These are phyloP conservation scores for Ogataea nonfermentans DNA, from an alignment of 805 yeast species.

Conservation along the genomic window DNA sequence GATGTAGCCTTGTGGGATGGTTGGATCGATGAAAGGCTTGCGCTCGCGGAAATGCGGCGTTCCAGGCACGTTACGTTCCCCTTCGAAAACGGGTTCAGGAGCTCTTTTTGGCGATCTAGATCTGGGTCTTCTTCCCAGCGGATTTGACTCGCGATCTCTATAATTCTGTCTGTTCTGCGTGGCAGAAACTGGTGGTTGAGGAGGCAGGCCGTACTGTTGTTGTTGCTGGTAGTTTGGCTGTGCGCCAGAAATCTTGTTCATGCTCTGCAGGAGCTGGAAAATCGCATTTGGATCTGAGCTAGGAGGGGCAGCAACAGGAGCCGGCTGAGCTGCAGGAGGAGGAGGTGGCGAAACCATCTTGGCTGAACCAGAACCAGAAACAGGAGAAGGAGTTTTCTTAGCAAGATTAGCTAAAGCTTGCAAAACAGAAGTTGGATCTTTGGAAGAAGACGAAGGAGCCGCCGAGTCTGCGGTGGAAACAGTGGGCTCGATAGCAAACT, in stretches of 20 bases:
- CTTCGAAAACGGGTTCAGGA: constrained; percentile 37
- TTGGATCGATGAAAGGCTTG: constrained; percentile 65
- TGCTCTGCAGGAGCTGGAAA: constrained; percentile 53
- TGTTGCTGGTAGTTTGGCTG: constrained; percentile 25
- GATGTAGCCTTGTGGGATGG: constrained; percentile 73
- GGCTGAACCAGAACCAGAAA: constrained; percentile 32
- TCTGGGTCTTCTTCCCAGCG: constrained; percentile 47
- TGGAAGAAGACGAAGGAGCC: constrained; percentile 29
- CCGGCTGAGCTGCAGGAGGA: constrained; percentile 17
- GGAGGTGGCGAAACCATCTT: constrained; percentile 32
- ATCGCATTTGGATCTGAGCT: constrained; percentile 41
- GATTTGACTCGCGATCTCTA: constrained; percentile 33
- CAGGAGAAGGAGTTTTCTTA: constrained; percentile 40
- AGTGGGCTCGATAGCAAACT: constrained; percentile 26
- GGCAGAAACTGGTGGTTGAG: constrained; percentile 23
- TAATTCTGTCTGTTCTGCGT: constrained; percentile 28
- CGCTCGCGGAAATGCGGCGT: constrained; percentile 77
- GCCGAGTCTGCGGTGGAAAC: constrained; percentile 14
- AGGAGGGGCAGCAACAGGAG: constrained; percentile 16
- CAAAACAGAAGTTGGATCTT: constrained; percentile 60
- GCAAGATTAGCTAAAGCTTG: constrained; percentile 70
- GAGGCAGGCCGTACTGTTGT: constrained; percentile 22
- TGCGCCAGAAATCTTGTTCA: constrained; percentile 34
- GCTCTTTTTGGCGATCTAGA: constrained; percentile 49
- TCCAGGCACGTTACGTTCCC: constrained; percentile 67